phyloP scores from a whole-genome alignment of 495 filamentous ascomycete species.

The Penicillium simplicissimum region DNA sequence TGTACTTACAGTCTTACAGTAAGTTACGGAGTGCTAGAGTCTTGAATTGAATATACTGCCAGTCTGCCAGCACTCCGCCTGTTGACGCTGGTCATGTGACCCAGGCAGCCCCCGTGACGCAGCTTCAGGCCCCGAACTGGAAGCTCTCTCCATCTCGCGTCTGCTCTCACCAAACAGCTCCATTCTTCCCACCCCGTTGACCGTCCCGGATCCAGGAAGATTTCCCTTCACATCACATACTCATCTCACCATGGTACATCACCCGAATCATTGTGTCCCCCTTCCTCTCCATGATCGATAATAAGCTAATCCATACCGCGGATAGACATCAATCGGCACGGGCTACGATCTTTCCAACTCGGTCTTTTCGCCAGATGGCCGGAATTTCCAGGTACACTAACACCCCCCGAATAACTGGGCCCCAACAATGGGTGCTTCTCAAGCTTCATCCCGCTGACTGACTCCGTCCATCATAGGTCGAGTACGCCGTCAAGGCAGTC shows the following conservation, averaged over 20 bases:
- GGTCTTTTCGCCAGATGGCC: slow-evolving; percentile 97
- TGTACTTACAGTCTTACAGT: no score
- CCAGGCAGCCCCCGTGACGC: slow-evolving; percentile 36
- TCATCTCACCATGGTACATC: slow-evolving; percentile 39
- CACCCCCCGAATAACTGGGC: not conserved
- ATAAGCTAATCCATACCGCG: slow-evolving; percentile 5
- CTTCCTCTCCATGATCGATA: slow-evolving; percentile 9
- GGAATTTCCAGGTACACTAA: slow-evolving; percentile 81
- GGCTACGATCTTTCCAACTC: slow-evolving; percentile 99
- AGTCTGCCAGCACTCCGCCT: no score
- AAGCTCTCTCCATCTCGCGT: slow-evolving; percentile 28
- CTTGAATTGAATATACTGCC: no score
- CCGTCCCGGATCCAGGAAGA: slow-evolving; percentile 9
- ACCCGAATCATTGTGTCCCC: not conserved
- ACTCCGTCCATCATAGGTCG: slow-evolving; percentile 56
- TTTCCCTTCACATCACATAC: slow-evolving; percentile 9
- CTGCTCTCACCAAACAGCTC: slow-evolving; percentile 11
- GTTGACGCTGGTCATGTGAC: slow-evolving; percentile 14
- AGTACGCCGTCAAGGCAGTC: slow-evolving; percentile 98
- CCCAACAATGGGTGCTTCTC: slow-evolving; percentile 6
- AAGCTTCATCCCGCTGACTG: not conserved
- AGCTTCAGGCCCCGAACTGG: slow-evolving; percentile 15
- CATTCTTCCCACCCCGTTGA: slow-evolving; percentile 10
- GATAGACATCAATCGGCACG: slow-evolving; percentile 96
- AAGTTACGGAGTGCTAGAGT: no score